Percentiles rank a stretch among this genome's conserved stretches.
phyloP scores from a whole-genome alignment of 495 filamentous ascomycete species.

The Hyaloscypha hepaticicola region DNA sequence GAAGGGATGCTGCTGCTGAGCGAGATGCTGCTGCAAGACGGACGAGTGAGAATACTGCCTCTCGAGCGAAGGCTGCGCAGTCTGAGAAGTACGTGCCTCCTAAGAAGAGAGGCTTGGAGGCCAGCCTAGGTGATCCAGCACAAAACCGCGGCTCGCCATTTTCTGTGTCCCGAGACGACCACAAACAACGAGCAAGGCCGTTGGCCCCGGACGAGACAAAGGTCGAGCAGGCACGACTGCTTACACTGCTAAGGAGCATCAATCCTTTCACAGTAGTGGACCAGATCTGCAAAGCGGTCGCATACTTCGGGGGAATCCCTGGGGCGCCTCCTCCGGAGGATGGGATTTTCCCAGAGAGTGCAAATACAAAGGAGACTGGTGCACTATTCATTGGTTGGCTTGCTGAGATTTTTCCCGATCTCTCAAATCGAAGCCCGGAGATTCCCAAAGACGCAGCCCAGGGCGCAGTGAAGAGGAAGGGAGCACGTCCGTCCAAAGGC shows the following conservation, averaged over 20 bases:
- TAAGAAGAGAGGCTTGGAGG: slow-evolving; percentile 44
- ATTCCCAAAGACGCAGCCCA: slow-evolving; percentile 14
- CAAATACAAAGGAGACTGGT: slow-evolving; percentile 52
- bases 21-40: slow-evolving; percentile 39
- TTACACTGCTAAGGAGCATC: slow-evolving; percentile 52
- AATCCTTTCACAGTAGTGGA: slow-evolving; percentile 53
- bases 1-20: slow-evolving; percentile 52
- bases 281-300: slow-evolving; percentile 56
- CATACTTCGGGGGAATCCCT: slow-evolving; percentile 57
- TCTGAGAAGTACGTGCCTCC: slow-evolving; percentile 51
- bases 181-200: slow-evolving; percentile 31
- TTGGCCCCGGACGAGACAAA: slow-evolving; percentile 50
- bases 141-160: slow-evolving; percentile 33
- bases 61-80: slow-evolving; percentile 50
- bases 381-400: slow-evolving; percentile 58
- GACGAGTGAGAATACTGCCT: slow-evolving; percentile 55
- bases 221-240: slow-evolving; percentile 51
- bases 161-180: slow-evolving; percentile 21
- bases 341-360: slow-evolving; percentile 52
- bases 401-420: slow-evolving; percentile 54
- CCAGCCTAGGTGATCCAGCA: slow-evolving; percentile 36
- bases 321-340: slow-evolving; percentile 52
- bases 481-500: slow-evolving; percentile 17
- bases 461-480: slow-evolving; percentile 26
- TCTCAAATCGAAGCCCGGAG: slow-evolving; percentile 31